Evolutionary conservation across 345 rosid genomes (phyloP).

Genomic region (Melastoma malabathricum): DNA sequence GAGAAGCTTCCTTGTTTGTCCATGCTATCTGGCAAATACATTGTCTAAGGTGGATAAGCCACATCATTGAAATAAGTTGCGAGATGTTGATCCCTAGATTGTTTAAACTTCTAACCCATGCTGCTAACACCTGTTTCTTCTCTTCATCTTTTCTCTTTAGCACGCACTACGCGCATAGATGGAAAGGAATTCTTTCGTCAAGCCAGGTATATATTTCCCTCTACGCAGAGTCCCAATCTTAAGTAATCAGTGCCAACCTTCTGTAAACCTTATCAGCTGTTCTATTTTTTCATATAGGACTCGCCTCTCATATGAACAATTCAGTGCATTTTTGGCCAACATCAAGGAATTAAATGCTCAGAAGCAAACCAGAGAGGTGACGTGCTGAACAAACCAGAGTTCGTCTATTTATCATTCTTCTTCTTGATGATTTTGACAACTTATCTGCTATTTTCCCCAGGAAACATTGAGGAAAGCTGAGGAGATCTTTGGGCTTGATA

Average conservation of each 20-base stretch:
- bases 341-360: slow-evolving; percentile 86
- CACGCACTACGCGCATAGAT: slow-evolving; percentile 56
- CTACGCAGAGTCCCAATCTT: too few species aligned
- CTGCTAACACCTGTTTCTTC: not conserved
- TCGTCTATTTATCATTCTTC: not conserved
- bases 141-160: slow-evolving; percentile 15
- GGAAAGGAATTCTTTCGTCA: slow-evolving; percentile 98
- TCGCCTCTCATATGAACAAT: slow-evolving; percentile 80
- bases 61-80: too few species aligned
- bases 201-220: slow-evolving; percentile 43
- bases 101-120: not conserved
- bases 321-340: slow-evolving; percentile 85
- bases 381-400: not conserved
- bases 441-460: slow-evolving; percentile 15
- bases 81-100: too few species aligned
- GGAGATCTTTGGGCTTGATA: slow-evolving; percentile 74
- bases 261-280: not conserved
- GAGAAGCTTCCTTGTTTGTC: too few species aligned
- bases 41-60: too few species aligned
- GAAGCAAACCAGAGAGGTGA: slow-evolving; percentile 85
- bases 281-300: slow-evolving; percentile 33
- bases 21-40: too few species aligned
- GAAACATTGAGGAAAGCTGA: slow-evolving; percentile 88
- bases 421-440: not conserved
- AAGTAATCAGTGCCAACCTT: not conserved